These are phyloP conservation scores for Rhodotorula taiwanensis DNA, from an alignment of 768 basidiomycete genomes.

Conservation along the genomic window DNA sequence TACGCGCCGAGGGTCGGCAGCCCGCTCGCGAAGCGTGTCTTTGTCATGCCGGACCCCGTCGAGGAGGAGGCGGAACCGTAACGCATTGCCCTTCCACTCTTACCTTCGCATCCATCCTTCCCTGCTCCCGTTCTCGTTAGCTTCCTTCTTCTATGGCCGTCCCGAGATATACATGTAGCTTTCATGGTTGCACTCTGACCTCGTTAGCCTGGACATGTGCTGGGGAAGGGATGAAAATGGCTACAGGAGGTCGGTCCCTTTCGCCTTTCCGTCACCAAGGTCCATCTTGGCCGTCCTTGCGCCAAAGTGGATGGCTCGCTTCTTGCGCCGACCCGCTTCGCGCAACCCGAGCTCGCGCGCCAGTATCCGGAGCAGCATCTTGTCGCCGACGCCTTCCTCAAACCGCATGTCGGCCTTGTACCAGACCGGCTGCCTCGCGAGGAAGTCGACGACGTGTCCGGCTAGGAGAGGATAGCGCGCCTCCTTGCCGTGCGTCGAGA, in stretches of 20 bases:
- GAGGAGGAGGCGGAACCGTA: conserved; percentile 1
- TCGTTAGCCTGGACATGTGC: no score
- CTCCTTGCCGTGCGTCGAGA: conserved; percentile 87
- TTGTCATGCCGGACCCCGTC: conserved; percentile 11
- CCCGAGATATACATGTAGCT: neutral
- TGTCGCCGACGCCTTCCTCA: conserved; percentile 77
- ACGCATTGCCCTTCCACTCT: no score
- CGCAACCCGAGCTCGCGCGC: conserved; percentile 66
- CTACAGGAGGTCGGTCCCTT: conserved; percentile 27
- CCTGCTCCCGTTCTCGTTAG: no score
- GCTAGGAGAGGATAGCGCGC: conserved; percentile 69
- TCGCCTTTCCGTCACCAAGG: conserved; percentile 9
- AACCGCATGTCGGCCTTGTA: conserved; percentile 71
- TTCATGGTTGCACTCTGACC: no score
- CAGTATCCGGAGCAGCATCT: conserved; percentile 69
- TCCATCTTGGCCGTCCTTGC: conserved; percentile 40
- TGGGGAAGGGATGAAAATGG: no score
- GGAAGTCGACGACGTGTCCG: conserved; percentile 39
- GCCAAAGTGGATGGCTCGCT: conserved; percentile 96
- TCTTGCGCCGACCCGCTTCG: conserved; percentile 68
- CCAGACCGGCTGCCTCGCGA: conserved; percentile 59
- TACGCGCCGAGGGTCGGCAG: conserved; percentile 30
- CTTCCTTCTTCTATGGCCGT: no score
- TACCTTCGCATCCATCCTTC: neutral
- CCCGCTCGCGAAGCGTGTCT: conserved; percentile 33